Conservation (phyloP, 1,139 yeast species). For the Scheffersomyces quercinus region DNA sequence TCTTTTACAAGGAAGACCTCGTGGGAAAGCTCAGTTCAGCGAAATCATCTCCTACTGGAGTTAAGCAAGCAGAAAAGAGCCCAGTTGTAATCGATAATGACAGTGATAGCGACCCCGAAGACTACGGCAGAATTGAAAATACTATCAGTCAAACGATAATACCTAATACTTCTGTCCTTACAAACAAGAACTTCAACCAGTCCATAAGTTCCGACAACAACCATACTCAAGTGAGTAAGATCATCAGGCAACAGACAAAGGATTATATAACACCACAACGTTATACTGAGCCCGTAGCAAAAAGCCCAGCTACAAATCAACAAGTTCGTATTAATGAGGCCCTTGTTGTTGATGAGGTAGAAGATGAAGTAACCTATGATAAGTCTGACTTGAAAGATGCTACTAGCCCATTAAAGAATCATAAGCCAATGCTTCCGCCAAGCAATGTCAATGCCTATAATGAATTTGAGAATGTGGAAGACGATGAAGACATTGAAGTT, state of each 20-base stretch:
- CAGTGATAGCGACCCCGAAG: slow-evolving; percentile 27
- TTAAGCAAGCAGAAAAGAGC: slow-evolving; percentile 1
- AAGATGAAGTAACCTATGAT: slow-evolving; percentile 3
- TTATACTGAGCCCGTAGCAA: slow-evolving; percentile 44
- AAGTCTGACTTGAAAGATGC: slow-evolving; percentile 17
- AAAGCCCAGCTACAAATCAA: slow-evolving; percentile 42
- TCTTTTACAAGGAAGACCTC: slow-evolving; percentile 26
- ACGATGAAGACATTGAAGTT: slow-evolving; percentile 9
- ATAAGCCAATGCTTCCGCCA: slow-evolving; percentile 3
- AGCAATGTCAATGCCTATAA: not conserved
- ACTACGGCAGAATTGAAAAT: slow-evolving; percentile 19
- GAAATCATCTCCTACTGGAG: slow-evolving; percentile 14
- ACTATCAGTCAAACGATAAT: slow-evolving; percentile 22
- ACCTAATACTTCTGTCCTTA: slow-evolving; percentile 12
- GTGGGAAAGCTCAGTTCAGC: slow-evolving; percentile 22
- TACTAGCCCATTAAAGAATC: slow-evolving; percentile 27
- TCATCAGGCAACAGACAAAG: slow-evolving; percentile 14
- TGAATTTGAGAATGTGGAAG: slow-evolving; percentile 7
- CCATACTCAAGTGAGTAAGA: slow-evolving; percentile 24
- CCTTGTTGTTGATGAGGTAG: slow-evolving; percentile 10
- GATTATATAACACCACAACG: slow-evolving; percentile 42
- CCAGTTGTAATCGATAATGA: slow-evolving; percentile 24
- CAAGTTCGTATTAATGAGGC: slow-evolving; percentile 23
- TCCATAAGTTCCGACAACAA: slow-evolving; percentile 10
- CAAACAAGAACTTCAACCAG: slow-evolving; percentile 1